Percentiles rank a stretch among this genome's conserved stretches.
Conservation (phyloP, 2,329 filamentous ascomycete genomes). For the Ramichloridium luteum region DNA sequence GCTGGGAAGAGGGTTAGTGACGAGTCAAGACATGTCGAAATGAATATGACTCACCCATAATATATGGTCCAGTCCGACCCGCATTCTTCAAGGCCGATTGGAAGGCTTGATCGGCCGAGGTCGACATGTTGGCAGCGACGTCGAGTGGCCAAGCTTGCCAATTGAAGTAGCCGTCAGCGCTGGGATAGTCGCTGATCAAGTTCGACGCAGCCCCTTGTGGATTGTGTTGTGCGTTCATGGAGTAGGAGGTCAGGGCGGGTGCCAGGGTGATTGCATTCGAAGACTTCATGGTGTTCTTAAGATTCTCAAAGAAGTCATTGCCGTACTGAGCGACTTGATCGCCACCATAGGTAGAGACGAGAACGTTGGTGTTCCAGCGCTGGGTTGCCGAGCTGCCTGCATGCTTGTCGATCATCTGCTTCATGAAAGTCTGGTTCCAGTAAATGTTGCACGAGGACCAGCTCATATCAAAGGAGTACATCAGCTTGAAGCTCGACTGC, state of each 20-base stretch:
- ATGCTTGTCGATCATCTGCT: slow-evolving; percentile 22
- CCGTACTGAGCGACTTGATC: slow-evolving; percentile 23
- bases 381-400: slow-evolving; percentile 23
- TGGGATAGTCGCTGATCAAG: slow-evolving; percentile 23
- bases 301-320: slow-evolving; percentile 25
- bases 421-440: slow-evolving; percentile 29
- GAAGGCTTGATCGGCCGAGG: slow-evolving; percentile 24
- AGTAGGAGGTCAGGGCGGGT: slow-evolving; percentile 25
- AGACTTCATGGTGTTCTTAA: slow-evolving; percentile 23
- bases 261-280: slow-evolving; percentile 23
- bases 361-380: slow-evolving; percentile 27
- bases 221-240: slow-evolving; percentile 20
- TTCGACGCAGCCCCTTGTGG: slow-evolving; percentile 15
- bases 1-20: slow-evolving; percentile 19
- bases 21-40: neutral
- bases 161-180: slow-evolving; percentile 28
- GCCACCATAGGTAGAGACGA: slow-evolving; percentile 27
- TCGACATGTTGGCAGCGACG: slow-evolving; percentile 21
- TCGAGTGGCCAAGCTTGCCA: slow-evolving; percentile 30
- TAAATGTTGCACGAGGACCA: slow-evolving; percentile 23
- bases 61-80: slow-evolving; percentile 26
- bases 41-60: slow-evolving; percentile 29
- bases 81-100: slow-evolving; percentile 23
- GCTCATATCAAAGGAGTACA: slow-evolving; percentile 30
- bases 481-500: slow-evolving; percentile 25